Base-by-base conservation (phyloP, 1,139 yeast genomes). In the Hyphopichia pseudoburtonii region DNA sequence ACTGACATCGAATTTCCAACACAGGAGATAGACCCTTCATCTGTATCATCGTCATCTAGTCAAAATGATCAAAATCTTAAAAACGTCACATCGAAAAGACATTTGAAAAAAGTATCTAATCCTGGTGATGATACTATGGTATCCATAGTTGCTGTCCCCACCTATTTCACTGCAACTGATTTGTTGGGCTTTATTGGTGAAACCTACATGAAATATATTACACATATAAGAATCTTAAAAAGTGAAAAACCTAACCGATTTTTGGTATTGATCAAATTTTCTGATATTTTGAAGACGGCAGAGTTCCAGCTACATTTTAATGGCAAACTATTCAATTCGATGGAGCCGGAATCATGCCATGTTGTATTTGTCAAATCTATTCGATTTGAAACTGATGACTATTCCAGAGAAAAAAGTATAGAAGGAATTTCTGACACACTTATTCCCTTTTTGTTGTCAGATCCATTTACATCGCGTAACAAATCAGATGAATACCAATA, bases 291-390 rank as follows among this genome's bases (percentile, higher is more conserved):
- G 1, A 55, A 67, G 28, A 89, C 96, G 0, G 73, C 76, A 8
- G 68, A 66, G 34, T 89, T 90, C 57, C 82, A 81, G 47, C 70
- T 73, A 33, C 70, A 69, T 25, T 87, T 71, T 52, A 84, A 89
- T 54, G 95, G 96, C 2, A 78, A 76, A 44, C 70, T 75, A 4
- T 90, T 90, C 66, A 88, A 84, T 51, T 78, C 92, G 3, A 82
- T 88, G 86, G 96, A 89, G 51, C 89, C 95, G 0, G 96, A 89
- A 54, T 70, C 79, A 12, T 89, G 97, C 48, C 92, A 85, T 54
- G 87, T 82, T 5, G 76, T 89, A 2, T 78, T 73, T 43, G 78
- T 90, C 10, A 78, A 76, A 42, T 74, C 82, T n/a, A 76, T 88
- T 4, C 61, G 69, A 15, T 66, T 80, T 17, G 53, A 50, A 9